Evolutionary conservation across 1,284 basidiomycete species (phyloP), one percentile per base, ranked within the genome.

Genomic region (Cryptococcus wingfieldii): DNA sequence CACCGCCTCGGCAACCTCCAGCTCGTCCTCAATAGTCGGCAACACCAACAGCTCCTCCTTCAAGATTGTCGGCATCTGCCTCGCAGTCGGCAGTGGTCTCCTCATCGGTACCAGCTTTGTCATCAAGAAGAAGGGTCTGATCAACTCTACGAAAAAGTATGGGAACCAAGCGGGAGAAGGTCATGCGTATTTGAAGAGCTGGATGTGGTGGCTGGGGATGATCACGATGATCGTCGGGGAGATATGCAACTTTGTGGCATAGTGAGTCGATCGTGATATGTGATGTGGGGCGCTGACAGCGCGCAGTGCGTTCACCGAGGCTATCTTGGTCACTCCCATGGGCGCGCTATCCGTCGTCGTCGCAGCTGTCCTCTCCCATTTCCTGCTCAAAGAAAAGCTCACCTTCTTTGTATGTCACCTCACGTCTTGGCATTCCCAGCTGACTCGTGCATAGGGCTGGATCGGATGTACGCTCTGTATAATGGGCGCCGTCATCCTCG

Each of bases 321-420:
- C 65, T 14, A 61, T 69, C 47, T 62, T 75, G 41, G 74, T 75
- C 28, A 73, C 71, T n/a, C 94, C 95, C 1, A 84, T 98, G 66
- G 95, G 95, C 46, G 93, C 94, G 4, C 83, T 98, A 54, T 94
- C 92, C 16, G 96, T 98, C 63, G 94, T 98, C 67, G 83, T 98
- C 62, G 95, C 89, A 67, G 95, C 95, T 38, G 88, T 96, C 28
- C 80, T 98, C 19, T 95, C 93, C 10, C 92, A 91, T 45, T 82
- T 96, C 67, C 89, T 98, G 78, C 85, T 98, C 67, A 87, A 95
- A 51, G 96, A 98, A 75, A 88, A 83, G 61, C 83, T 98, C 51
- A 88, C 86, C 37, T 88, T 67, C 50, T 70, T 69, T 37, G 66
- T 68, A 49, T 58, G 66, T 58, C 16, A 39, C 19, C 14, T 16